Evolutionary conservation across 192 early-diverging fungal genomes (phyloP).

Genomic region (Gigaspora rosea): DNA sequence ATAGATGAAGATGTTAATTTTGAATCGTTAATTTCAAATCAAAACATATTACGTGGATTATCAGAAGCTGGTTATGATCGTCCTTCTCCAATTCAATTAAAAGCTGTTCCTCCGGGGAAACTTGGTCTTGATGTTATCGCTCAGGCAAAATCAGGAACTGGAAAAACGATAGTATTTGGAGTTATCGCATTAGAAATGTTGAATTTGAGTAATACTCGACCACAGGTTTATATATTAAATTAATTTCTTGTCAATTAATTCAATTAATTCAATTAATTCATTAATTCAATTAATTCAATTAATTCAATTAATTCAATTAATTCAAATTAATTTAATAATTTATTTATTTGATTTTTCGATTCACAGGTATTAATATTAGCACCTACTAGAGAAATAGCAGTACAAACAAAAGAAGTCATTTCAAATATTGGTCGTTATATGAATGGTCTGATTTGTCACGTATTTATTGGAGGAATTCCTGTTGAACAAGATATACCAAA

Average conservation of each 20-base stretch:
- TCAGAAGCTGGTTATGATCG: constrained; percentile 51
- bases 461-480: constrained; percentile 61
- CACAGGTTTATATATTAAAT: constrained; percentile 33
- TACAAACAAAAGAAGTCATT: constrained; percentile 62
- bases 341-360: neutral
- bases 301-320: neutral
- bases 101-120: constrained; percentile 60
- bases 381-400: constrained; percentile 64
- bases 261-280: neutral
- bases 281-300: neutral
- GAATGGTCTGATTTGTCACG: constrained; percentile 38
- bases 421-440: constrained; percentile 39
- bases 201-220: constrained; percentile 29
- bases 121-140: constrained; percentile 76
- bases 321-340: neutral
- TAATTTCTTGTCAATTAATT: neutral
- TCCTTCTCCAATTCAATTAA: constrained; percentile 66
- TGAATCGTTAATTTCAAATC: constrained; percentile 48
- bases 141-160: constrained; percentile 77
- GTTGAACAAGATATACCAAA: constrained; percentile 45
- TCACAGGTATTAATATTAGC: constrained; percentile 54
- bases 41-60: constrained; percentile 46
- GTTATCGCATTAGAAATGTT: constrained; percentile 55
- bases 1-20: constrained; percentile 60
- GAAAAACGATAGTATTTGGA: constrained; percentile 61